Conservation (phyloP, 1,284 basidiomycete species). For the Ustilago loliicola region DNA sequence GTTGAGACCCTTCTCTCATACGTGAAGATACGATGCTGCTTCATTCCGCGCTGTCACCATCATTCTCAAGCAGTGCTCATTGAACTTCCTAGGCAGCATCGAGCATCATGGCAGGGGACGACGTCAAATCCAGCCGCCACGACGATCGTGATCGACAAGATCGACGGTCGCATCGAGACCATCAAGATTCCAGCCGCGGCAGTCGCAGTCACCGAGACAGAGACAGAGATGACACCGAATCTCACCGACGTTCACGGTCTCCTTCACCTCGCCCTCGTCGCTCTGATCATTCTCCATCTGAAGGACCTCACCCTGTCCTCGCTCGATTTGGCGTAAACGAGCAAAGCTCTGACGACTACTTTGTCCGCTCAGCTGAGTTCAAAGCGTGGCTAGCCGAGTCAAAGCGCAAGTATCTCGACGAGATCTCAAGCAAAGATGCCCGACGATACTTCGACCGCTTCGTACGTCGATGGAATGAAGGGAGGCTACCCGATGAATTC, state of each 20-base stretch:
- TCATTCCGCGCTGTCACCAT: neutral
- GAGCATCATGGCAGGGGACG: neutral
- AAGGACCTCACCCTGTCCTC: conserved; percentile 3
- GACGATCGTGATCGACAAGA: neutral
- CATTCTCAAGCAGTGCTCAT: neutral
- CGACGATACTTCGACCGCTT: conserved; percentile 56
- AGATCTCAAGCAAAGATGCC: conserved; percentile 47
- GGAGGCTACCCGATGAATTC: conserved; percentile 23
- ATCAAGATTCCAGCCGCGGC: conserved; percentile 2
- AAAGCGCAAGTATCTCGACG: conserved; percentile 51
- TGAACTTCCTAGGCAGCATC: neutral
- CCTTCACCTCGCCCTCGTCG: conserved; percentile 3
- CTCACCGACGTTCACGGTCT: conserved; percentile 12
- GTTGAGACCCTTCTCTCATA: neutral
- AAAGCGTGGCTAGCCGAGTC: conserved; percentile 52
- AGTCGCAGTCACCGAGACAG: neutral
- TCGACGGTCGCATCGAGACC: conserved; percentile 10
- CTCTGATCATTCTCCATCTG: neutral
- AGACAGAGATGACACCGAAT: neutral
- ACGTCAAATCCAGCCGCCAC: neutral
- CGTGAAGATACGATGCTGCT: neutral
- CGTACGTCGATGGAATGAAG: conserved; percentile 48
- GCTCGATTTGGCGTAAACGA: conserved; percentile 14
- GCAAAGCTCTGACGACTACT: conserved; percentile 47
- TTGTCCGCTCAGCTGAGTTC: conserved; percentile 47